phyloP scores from a whole-genome alignment of 225 moss, liverwort and hornwort species.

The Pleurozium schreberi region DNA sequence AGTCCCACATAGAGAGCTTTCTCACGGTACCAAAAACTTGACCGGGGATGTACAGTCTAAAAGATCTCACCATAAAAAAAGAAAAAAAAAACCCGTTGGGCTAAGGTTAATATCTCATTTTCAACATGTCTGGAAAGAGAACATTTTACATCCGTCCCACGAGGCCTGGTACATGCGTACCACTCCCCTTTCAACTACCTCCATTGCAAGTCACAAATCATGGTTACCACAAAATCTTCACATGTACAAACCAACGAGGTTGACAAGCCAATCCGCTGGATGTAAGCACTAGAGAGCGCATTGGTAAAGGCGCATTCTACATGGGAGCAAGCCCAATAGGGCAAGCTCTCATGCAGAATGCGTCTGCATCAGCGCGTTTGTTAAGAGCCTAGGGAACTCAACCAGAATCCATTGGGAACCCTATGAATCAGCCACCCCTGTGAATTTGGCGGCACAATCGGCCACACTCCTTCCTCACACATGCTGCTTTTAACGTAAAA shows the following conservation, averaged over 20 bases:
- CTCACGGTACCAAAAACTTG: rapidly evolving
- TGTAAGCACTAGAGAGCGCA: too few species aligned
- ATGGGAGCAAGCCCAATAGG: too few species aligned
- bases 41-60: rapidly evolving
- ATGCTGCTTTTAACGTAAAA: too few species aligned
- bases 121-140: background rate
- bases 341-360: too few species aligned
- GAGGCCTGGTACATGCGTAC: background rate
- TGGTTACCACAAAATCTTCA: background rate
- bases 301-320: too few species aligned
- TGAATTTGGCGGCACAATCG: too few species aligned
- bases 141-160: background rate
- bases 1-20: background rate
- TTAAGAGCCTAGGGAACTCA: too few species aligned
- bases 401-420: too few species aligned
- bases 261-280: background rate
- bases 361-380: too few species aligned
- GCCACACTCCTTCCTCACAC: too few species aligned
- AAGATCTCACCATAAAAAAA: background rate
- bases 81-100: background rate
- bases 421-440: too few species aligned
- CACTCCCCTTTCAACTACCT: background rate
- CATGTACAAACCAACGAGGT: background rate
- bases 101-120: background rate
- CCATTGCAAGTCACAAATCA: background rate